These are phyloP conservation scores for Linnemannia exigua DNA, from an alignment of 192 early-diverging fungal species.

Conservation along the genomic window DNA sequence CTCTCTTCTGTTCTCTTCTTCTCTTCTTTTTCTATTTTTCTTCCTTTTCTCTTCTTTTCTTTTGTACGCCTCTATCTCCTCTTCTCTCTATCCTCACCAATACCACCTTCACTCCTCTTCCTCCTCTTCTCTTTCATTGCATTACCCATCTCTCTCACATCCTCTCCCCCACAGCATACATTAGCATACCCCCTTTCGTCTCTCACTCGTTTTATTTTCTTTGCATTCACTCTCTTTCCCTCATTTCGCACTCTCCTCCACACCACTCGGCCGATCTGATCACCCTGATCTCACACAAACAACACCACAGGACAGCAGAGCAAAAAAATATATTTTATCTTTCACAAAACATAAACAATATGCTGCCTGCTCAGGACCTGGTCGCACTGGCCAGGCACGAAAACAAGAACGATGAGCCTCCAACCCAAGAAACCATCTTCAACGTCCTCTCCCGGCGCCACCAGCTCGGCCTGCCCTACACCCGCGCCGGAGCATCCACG, in stretches of 20 bases:
- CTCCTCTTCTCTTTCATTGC: not conserved
- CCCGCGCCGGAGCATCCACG: conserved; percentile 61
- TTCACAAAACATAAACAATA: conserved; percentile 11
- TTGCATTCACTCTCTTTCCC: not conserved
- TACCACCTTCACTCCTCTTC: not conserved
- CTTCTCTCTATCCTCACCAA: conserved; percentile 11
- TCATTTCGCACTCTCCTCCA: not conserved
- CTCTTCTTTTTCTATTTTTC: not conserved
- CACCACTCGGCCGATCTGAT: not conserved
- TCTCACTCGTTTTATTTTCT: not conserved
- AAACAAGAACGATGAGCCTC: conserved; percentile 32
- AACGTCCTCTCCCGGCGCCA: conserved; percentile 40
- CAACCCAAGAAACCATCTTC: conserved; percentile 43
- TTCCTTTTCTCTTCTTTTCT: not conserved
- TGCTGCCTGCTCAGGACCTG: conserved; percentile 48
- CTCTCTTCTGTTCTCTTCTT: not conserved
- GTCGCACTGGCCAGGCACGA: conserved; percentile 47
- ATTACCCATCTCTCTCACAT: not conserved
- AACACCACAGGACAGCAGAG: not conserved
- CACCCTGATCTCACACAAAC: not conserved
- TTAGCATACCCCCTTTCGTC: not conserved
- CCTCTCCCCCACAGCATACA: not conserved
- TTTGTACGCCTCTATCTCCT: conserved; percentile 8
- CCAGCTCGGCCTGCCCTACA: conserved; percentile 65
- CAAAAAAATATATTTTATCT: not conserved